Evolutionary conservation across 2,329 filamentous ascomycete species (phyloP).

Genomic region (Trichothecium sympodiale): DNA sequence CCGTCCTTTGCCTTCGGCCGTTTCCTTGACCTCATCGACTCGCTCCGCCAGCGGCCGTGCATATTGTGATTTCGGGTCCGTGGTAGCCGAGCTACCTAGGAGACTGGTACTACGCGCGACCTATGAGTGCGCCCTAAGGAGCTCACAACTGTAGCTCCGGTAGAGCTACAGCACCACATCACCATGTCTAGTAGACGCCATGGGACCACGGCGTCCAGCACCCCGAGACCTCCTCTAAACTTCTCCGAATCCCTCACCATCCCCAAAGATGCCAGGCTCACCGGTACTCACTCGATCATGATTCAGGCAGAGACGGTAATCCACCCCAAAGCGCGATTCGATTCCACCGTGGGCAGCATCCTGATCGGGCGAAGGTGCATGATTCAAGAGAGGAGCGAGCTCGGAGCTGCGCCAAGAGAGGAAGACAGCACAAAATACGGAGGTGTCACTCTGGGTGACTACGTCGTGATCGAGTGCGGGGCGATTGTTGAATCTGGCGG

Average conservation of each 20-base stretch:
- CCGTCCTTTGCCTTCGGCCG: not conserved
- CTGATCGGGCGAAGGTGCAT: constrained; percentile 73
- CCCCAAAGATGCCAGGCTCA: constrained; percentile 50
- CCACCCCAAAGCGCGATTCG: constrained; percentile 75
- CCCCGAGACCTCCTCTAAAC: constrained; percentile 49
- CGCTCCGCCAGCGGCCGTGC: constrained; percentile 1
- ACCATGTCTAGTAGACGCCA: constrained; percentile 35
- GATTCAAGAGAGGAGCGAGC: constrained; percentile 56
- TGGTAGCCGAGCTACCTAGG: no score
- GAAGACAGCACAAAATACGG: constrained; percentile 14
- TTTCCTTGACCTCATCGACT: constrained; percentile 15
- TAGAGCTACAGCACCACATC: not conserved
- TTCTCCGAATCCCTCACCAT: constrained; percentile 51
- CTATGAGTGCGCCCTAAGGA: no score
- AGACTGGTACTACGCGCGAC: no score
- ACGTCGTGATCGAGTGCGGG: constrained; percentile 50
- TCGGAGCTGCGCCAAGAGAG: constrained; percentile 34
- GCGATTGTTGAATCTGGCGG: constrained; percentile 51
- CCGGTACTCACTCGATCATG: constrained; percentile 66
- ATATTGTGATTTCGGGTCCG: no score
- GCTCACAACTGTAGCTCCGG: no score
- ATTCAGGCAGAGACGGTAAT: constrained; percentile 69
- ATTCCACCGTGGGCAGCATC: constrained; percentile 68
- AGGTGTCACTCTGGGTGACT: constrained; percentile 49
- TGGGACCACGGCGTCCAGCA: constrained; percentile 44